Evolutionary conservation across 306 rosid species (phyloP).

Genomic region (Pyrus pyrifolia): DNA sequence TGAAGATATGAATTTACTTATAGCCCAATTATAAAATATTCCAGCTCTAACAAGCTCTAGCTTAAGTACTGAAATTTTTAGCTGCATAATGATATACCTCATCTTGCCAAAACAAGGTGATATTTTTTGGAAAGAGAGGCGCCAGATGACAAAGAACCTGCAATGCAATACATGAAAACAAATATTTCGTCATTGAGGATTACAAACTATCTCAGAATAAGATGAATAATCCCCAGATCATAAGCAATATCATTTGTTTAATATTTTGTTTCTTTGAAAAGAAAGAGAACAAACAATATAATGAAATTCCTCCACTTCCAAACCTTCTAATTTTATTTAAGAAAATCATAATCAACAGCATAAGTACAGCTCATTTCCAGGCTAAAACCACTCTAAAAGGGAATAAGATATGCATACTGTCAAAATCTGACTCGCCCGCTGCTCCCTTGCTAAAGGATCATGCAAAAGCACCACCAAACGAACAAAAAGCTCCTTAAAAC

Average conservation of each 20-base stretch:
- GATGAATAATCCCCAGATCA: background rate
- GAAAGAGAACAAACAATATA: background rate
- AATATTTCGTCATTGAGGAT: slow-evolving; percentile 13
- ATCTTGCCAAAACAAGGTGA: slow-evolving; percentile 83
- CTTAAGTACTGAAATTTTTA: background rate
- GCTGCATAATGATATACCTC: slow-evolving; percentile 55
- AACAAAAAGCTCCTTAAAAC: slow-evolving; percentile 74
- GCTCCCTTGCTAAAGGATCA: slow-evolving; percentile 88
- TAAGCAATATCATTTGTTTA: background rate
- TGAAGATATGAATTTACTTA: background rate
- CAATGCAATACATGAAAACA: slow-evolving; percentile 10
- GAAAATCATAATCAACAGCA: background rate
- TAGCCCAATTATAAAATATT: background rate
- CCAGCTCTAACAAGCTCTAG: slow-evolving; percentile 8
- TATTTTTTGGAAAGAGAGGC: slow-evolving; percentile 83
- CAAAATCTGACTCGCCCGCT: slow-evolving; percentile 80
- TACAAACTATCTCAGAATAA: background rate
- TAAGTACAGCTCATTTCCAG: background rate
- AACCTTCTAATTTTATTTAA: too few relatives aligned
- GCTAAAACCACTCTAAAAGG: background rate
- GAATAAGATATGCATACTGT: slow-evolving; percentile 45
- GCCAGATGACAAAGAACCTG: slow-evolving; percentile 87
- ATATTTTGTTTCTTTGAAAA: too few relatives aligned
- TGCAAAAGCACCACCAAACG: slow-evolving; percentile 94
- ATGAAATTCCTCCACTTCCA: background rate